These are phyloP conservation scores for Fraxinus paxiana DNA, from an alignment of 305 asterid species.

Conservation along the genomic window DNA sequence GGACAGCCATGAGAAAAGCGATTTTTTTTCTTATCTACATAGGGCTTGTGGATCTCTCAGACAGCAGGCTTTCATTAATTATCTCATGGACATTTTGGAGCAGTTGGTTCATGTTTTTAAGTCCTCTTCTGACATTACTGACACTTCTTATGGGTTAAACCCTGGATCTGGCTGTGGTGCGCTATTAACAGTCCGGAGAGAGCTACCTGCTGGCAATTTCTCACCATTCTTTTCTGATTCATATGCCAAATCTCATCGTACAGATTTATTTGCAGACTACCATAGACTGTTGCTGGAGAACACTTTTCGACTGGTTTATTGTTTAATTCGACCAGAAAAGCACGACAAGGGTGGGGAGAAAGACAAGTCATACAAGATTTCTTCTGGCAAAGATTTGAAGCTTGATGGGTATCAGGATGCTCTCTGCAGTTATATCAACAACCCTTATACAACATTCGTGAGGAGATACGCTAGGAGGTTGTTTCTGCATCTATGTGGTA, in stretches of 20 bases:
- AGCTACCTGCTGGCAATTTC: constrained; percentile 95
- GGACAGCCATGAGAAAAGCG: constrained; percentile 67
- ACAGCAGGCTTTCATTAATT: constrained; percentile 77
- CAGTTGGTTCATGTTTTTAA: constrained; percentile 81
- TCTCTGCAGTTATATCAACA: constrained; percentile 94
- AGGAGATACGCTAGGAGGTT: constrained; percentile 96
- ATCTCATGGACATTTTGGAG: constrained; percentile 93
- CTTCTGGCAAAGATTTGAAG: constrained; percentile 81
- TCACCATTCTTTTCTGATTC: constrained; percentile 95
- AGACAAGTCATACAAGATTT: constrained; percentile 62
- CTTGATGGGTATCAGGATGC: constrained; percentile 97
- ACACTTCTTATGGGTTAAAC: constrained; percentile 53
- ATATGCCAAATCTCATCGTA: constrained; percentile 87
- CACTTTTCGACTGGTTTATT: constrained; percentile 87
- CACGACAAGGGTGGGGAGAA: constrained; percentile 92
- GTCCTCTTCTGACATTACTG: constrained; percentile 62
- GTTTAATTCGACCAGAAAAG: constrained; percentile 96
- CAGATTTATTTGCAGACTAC: constrained; percentile 88
- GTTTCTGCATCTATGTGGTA: constrained; percentile 93
- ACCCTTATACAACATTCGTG: constrained; percentile 75
- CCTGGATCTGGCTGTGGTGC: constrained; percentile 92
- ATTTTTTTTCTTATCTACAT: constrained; percentile 57
- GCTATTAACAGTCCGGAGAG: constrained; percentile 77
- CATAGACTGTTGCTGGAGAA: constrained; percentile 80
- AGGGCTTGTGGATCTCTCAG: constrained; percentile 80